phyloP scores from a whole-genome alignment of 1,284 basidiomycete species.

The Coriolopsis trogii region DNA sequence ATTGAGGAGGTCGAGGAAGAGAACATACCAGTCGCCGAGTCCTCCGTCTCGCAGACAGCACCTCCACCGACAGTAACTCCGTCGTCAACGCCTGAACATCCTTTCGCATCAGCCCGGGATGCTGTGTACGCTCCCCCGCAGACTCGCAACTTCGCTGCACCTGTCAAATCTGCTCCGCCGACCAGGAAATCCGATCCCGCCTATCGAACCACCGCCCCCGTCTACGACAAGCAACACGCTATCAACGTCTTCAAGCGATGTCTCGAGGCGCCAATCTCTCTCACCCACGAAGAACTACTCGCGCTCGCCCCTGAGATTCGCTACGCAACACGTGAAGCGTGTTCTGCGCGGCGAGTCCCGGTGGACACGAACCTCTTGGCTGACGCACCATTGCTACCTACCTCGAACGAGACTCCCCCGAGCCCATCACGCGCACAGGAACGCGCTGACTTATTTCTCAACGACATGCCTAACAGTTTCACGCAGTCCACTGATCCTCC shows the following conservation, averaged over 20 bases:
- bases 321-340: conserved; percentile 2
- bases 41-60: not conserved
- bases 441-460: not conserved
- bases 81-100: conserved; percentile 1
- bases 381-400: not conserved
- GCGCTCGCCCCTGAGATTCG: conserved; percentile 15
- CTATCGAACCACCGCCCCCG: conserved; percentile 3
- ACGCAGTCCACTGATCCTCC: not conserved
- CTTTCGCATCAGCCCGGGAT: conserved; percentile 7
- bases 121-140: conserved; percentile 4
- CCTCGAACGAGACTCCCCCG: not conserved
- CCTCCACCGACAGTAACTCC: not conserved
- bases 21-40: not conserved
- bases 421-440: too few relatives aligned
- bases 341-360: conserved; percentile 2
- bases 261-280: conserved; percentile 8
- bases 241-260: conserved; percentile 10
- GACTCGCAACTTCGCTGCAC: conserved; percentile 1
- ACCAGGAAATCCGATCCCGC: conserved; percentile 7
- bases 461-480: not conserved
- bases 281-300: conserved; percentile 17
- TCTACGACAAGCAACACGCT: conserved; percentile 15
- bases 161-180: not conserved
- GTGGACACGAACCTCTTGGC: not conserved
- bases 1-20: conserved; percentile 4